Conservation (phyloP, 2,329 filamentous ascomycete genomes). For the Pseudopithomyces chartarum region DNA sequence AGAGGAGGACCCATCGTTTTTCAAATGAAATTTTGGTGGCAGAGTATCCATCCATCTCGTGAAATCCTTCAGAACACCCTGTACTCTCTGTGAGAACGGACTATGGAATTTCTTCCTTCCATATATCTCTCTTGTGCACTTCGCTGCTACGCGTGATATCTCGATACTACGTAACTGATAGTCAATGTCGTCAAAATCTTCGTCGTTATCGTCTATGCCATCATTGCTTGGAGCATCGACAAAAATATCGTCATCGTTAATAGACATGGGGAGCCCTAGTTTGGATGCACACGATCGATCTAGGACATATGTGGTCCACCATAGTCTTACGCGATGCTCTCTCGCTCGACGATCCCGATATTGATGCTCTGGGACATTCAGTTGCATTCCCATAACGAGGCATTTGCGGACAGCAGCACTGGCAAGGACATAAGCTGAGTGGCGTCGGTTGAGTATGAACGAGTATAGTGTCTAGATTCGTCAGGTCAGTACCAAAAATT, state of each 20-base stretch:
- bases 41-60: constrained; percentile 46
- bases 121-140: constrained; percentile 34
- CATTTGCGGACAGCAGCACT: constrained; percentile 52
- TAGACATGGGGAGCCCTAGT: constrained; percentile 38
- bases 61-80: constrained; percentile 41
- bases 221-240: constrained; percentile 50
- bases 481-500: background rate
- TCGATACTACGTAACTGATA: constrained; percentile 48
- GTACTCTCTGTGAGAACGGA: constrained; percentile 43
- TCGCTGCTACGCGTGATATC: constrained; percentile 42
- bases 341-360: constrained; percentile 42
- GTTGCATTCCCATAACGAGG: constrained; percentile 53
- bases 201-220: constrained; percentile 26
- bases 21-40: constrained; percentile 38
- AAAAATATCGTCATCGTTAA: constrained; percentile 25
- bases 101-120: constrained; percentile 26
- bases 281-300: constrained; percentile 44
- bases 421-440: constrained; percentile 51
- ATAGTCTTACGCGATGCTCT: constrained; percentile 40
- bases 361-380: constrained; percentile 47
- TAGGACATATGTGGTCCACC: constrained; percentile 43
- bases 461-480: constrained; percentile 51
- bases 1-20: constrained; percentile 27
- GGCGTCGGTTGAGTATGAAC: constrained; percentile 51
- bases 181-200: constrained; percentile 43